A percentile compares a stretch with the other conserved stretches of the same genome.
Evolutionary conservation across 2,329 filamentous ascomycete genomes (phyloP).

Genomic region (Aquanectria penicillioides): DNA sequence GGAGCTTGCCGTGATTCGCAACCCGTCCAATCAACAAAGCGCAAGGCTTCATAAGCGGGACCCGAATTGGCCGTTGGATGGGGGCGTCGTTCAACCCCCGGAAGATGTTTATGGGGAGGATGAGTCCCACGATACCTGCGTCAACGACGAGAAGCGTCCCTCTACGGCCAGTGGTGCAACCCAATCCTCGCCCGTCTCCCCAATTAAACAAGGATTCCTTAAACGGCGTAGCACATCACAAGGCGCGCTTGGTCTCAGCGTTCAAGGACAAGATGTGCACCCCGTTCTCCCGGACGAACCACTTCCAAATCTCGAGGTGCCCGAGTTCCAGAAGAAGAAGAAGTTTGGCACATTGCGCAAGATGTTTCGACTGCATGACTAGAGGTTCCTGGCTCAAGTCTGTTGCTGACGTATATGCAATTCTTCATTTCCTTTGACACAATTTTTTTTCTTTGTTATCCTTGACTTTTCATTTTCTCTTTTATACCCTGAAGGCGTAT

Average conservation of each 20-base stretch:
- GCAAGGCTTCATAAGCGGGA: constrained; percentile 42
- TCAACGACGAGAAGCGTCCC: constrained; percentile 44
- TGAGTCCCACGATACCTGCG: constrained; percentile 38
- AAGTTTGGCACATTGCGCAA: constrained; percentile 74
- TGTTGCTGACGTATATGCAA: background rate
- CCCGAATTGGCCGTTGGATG: constrained; percentile 48
- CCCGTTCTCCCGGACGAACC: constrained; percentile 16
- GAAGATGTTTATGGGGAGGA: constrained; percentile 38
- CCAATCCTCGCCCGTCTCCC: constrained; percentile 43
- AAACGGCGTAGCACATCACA: constrained; percentile 52
- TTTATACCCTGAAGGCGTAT: background rate
- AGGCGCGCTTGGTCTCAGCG: constrained; percentile 37
- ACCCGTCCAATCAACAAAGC: constrained; percentile 38
- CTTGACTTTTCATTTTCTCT: background rate
- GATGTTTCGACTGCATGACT: constrained; percentile 67
- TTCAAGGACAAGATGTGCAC: constrained; percentile 8
- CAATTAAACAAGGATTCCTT: constrained; percentile 46
- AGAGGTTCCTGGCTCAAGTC: constrained; percentile 31
- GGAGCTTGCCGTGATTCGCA: constrained; percentile 60
- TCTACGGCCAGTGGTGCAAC: constrained; percentile 47
- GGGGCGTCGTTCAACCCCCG: constrained; percentile 47
- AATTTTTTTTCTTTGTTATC: background rate
- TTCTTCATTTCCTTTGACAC: background rate
- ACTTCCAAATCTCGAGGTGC: constrained; percentile 4
- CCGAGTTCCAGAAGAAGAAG: constrained; percentile 62